Evolutionary conservation across 2,329 filamentous ascomycete genomes (phyloP).

Genomic region (Cryphonectria parasitica): DNA sequence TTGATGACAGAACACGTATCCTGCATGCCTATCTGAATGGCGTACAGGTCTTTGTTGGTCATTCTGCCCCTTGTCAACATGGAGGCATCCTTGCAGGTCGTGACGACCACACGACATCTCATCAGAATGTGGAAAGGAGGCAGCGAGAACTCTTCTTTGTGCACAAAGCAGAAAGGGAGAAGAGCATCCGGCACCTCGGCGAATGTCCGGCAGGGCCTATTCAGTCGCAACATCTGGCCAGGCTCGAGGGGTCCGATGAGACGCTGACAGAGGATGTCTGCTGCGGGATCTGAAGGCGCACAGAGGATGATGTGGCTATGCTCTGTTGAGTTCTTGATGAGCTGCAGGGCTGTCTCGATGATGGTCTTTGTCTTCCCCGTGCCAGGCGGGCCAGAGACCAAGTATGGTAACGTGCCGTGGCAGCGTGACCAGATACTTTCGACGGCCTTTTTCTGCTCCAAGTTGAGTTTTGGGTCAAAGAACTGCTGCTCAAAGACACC

Average conservation of each 20-base stretch:
- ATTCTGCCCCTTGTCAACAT: slow-evolving; percentile 32
- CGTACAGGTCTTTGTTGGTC: slow-evolving; percentile 33
- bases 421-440: slow-evolving; percentile 31
- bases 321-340: slow-evolving; percentile 28
- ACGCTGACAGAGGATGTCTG: slow-evolving; percentile 32
- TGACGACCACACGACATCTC: slow-evolving; percentile 33
- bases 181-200: slow-evolving; percentile 30
- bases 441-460: slow-evolving; percentile 34
- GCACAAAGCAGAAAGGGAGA: slow-evolving; percentile 32
- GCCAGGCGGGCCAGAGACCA: slow-evolving; percentile 36
- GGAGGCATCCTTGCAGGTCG: slow-evolving; percentile 33
- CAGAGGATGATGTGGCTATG: slow-evolving; percentile 34
- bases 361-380: slow-evolving; percentile 36
- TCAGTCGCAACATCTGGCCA: slow-evolving; percentile 32
- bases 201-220: slow-evolving; percentile 31
- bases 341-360: slow-evolving; percentile 33
- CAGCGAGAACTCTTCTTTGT: slow-evolving; percentile 27
- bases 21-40: slow-evolving; percentile 25
- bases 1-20: slow-evolving; percentile 22
- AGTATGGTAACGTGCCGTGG: slow-evolving; percentile 34
- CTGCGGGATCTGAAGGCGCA: slow-evolving; percentile 34
- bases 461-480: slow-evolving; percentile 30
- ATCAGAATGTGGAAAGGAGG: slow-evolving; percentile 31
- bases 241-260: slow-evolving; percentile 27
- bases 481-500: slow-evolving; percentile 26